Evolutionary conservation across 1,139 yeast species (phyloP).

Genomic region (Zygotorulaspora mrakii): DNA sequence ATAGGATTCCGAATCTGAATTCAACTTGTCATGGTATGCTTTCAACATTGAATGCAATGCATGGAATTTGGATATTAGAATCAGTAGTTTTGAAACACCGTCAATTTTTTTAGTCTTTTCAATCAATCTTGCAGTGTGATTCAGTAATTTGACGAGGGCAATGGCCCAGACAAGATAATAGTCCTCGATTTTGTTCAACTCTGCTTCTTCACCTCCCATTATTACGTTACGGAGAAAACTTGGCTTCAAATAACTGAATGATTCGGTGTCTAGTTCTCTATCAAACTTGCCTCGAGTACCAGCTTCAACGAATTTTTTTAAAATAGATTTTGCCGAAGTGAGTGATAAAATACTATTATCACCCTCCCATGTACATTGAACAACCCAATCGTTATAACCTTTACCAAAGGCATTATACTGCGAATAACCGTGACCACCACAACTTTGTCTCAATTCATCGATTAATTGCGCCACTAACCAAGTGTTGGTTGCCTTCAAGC

Average conservation of each 20-base stretch:
- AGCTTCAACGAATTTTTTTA: conserved; percentile 49
- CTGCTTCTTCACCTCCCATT: conserved; percentile 34
- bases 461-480: conserved; percentile 79
- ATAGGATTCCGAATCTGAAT: conserved; percentile 24
- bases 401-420: conserved; percentile 87
- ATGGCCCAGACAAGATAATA: conserved; percentile 46
- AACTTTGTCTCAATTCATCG: conserved; percentile 89
- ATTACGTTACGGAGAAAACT: conserved; percentile 26
- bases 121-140: conserved; percentile 46
- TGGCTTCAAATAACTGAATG: conserved; percentile 44
- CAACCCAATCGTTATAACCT: conserved; percentile 89
- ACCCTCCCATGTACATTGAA: conserved; percentile 98
- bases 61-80: conserved; percentile 57
- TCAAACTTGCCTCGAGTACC: conserved; percentile 41
- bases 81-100: conserved; percentile 56
- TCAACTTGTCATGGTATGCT: conserved; percentile 33
- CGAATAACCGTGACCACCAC: conserved; percentile 96
- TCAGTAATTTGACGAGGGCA: conserved; percentile 46
- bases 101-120: conserved; percentile 50
- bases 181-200: conserved; percentile 37
- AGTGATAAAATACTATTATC: conserved; percentile 84
- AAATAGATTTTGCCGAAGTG: conserved; percentile 74
- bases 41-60: conserved; percentile 50
- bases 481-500: conserved; percentile 83
- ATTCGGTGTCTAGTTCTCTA: conserved; percentile 38